Evolutionary conservation across 2,329 filamentous ascomycete genomes (phyloP), one percentile per base, ranked within the genome.

Genomic region (Aureobasidium lini): DNA sequence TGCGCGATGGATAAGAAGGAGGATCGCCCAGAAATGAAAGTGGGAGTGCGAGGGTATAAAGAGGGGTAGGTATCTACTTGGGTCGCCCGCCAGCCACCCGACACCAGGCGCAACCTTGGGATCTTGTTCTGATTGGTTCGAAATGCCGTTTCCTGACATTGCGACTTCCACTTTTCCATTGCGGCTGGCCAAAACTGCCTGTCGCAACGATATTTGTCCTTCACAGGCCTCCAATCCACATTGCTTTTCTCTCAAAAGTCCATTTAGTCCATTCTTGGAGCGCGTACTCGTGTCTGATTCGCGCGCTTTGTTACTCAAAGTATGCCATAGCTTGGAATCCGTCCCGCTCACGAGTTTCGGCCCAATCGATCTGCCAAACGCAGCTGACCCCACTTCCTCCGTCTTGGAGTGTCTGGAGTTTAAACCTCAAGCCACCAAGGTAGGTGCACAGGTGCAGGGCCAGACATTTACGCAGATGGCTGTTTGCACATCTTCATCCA

Each of bases 251-350:
- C 10, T 2, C 40, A 6, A 34, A 34, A 10, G 7, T 16, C 52
- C 37, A 46, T 56, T 56, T 46, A 15, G 31, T 46, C 37, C 39
- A 37, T 46, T 37, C 40, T 36, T 29, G 40, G 52, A 54, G 23
- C 50, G 50, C 50, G 50, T 42, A 37, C 4, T 36, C 52, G 52
- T 56, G 52, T 56, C 32, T 56, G 52, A 56, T 56, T 56, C 52
- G 52, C 52, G 52, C 39, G 28, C 10, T 29, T 32, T 37, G 50
- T 54, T 54, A 54, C 50, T 54, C 50, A 54, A 43, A 43, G 18
- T 29, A n/a, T 43, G 37, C 28, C 23, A 31, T 43, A 32, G 50
- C 10, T 29, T 31, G 13, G 6, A 16, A 36, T 46, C 29, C 31
- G 31, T 46, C n/a, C 52, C 52, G 40, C 31, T 29, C 31, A 46